A percentile compares a stretch with the other conserved stretches of the same genome.
phyloP scores from a whole-genome alignment of 148 eudicot species.

The Chenopodium berlandieri region DNA sequence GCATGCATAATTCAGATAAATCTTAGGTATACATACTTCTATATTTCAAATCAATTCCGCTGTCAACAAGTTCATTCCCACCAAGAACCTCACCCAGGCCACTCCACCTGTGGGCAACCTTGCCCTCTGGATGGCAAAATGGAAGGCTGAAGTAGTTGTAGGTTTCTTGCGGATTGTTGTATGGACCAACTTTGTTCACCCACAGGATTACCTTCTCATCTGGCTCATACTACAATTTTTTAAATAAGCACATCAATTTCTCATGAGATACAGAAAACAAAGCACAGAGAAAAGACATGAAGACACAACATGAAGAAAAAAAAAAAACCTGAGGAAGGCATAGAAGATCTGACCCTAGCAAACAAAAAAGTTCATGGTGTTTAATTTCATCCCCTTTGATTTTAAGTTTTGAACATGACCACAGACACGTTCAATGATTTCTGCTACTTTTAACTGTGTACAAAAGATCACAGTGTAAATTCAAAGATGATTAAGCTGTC shows the following conservation, averaged over 20 bases:
- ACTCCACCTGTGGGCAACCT: conserved; percentile 87
- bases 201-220: conserved; percentile 80
- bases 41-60: conserved; percentile 73
- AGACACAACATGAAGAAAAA: not conserved
- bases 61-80: conserved; percentile 95
- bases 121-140: conserved; percentile 66
- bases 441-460: not conserved
- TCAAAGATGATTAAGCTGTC: not conserved
- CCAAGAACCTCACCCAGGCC: conserved; percentile 99
- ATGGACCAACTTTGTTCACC: conserved; percentile 99
- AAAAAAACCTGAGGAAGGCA: not conserved
- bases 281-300: not conserved
- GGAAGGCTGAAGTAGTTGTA: conserved; percentile 95
- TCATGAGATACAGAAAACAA: conserved; percentile 1
- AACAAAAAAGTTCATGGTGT: not conserved
- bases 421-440: not conserved
- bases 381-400: not conserved
- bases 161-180: conserved; percentile 95
- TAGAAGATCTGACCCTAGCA: not conserved
- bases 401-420: not conserved
- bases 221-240: conserved; percentile 57
- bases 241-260: conserved; percentile 7
- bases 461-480: not conserved
- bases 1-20: conserved; percentile 4
- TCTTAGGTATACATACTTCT: conserved; percentile 45